Base-by-base conservation (phyloP, 2,329 filamentous ascomycete genomes). In the Metarhizium humberi region DNA sequence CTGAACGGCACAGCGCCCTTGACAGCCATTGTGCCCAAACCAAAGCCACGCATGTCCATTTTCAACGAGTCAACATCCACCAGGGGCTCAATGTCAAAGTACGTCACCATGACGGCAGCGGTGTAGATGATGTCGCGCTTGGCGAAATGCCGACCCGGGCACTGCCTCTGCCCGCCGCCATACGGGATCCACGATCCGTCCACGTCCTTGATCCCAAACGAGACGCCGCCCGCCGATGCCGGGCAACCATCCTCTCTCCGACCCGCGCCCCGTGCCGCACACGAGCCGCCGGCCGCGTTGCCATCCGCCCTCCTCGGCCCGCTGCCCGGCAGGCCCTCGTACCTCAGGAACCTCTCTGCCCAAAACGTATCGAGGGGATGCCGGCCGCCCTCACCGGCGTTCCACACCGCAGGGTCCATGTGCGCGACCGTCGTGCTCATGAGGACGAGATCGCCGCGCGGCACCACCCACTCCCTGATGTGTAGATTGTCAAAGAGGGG, bases 61-160 rank as follows among this genome's bases (percentile, higher is more conserved):
- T 40, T 40, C 38, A 40, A 16, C 11, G 38, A 40, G 38, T 11
- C 8, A 40, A 40, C 38, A 16, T 40, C 14, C 8, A 40, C 38
- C 5, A 13, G 11, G 7, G 38, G 53, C 18, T 51, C 48, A 16
- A 55, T 20, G 14, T 55, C 53, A 38, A 29, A 55, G 6, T 50
- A 25, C 7, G 18, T 30, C 25, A 55, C 40, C 29, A 55, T 4
- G 25, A 51, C 16, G 3, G 53, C 47, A 2, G 46, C 42, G 1
- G 53, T 51, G 29, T 20, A 25, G 8, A 55, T 14, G 25, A 55
- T 51, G 7, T 55, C 20, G 16, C 25, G 16, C 32, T 55, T 55
- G 34, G 53, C 47, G 18, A 51, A 51, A 38, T 55, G 53, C 18
- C 53, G 53, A 10, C 53, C 53, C 8, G 53, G 53, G 16, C 53